Percentiles rank a stretch among this genome's conserved stretches.
These are phyloP conservation scores for Nannochloropsis gaditana DNA, from an alignment of 108 stramenopile genomes.

Conservation along the genomic window DNA sequence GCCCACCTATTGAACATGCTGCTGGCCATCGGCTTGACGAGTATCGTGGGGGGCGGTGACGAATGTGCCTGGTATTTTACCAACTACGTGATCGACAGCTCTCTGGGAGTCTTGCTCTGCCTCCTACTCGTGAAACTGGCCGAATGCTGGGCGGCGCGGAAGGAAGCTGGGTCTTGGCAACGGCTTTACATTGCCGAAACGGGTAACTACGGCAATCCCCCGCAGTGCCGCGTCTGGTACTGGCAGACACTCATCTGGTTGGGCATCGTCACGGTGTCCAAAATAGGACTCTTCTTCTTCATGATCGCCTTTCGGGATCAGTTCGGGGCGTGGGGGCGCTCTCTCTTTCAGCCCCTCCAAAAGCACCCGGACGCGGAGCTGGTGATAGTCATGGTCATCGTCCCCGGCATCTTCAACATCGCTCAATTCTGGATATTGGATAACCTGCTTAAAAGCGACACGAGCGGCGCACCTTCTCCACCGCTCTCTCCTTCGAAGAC, in stretches of 20 bases:
- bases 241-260: constrained; percentile 17
- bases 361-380: not conserved
- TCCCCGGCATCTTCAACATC: constrained; percentile 1
- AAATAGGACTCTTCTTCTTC: not conserved
- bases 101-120: not conserved
- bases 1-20: constrained; percentile 8
- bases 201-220: not conserved
- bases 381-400: constrained; percentile 7
- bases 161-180: constrained; percentile 11
- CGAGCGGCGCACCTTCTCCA: not conserved
- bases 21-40: not conserved
- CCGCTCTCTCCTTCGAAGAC: not conserved
- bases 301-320: constrained; percentile 18
- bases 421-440: not conserved
- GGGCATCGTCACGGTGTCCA: not conserved
- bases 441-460: constrained; percentile 12
- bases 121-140: not conserved
- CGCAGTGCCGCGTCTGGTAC: constrained; percentile 12
- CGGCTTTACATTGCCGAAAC: not conserved
- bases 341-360: not conserved
- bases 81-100: not conserved
- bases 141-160: not conserved
- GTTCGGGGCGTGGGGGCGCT: not conserved
- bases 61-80: constrained; percentile 20
- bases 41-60: not conserved